Base-by-base conservation (phyloP, 495 filamentous ascomycete species). In the Mycothermus thermophilus region DNA sequence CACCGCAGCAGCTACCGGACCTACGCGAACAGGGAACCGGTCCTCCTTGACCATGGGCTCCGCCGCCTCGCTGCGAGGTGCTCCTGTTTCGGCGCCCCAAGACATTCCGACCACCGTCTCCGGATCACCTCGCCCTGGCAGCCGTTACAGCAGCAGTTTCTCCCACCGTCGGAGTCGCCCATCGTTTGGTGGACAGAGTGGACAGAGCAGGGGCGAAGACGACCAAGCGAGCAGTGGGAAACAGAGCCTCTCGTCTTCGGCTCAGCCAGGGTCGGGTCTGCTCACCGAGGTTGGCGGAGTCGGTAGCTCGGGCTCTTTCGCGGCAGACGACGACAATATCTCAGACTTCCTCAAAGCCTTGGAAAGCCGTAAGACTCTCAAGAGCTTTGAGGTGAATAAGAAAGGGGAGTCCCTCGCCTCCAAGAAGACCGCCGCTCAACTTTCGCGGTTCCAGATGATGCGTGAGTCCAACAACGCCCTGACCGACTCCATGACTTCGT, bases 281-380 rank as follows among this genome's bases (percentile, higher is more conserved):
- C 69, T 92, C 23, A 68, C 80, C 8, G 85, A 93, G 48, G 58
- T 59, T 7, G 73, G 77, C 11, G 77, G 67, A 8, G 77, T 69
- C 6, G 76, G 67, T 7, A 88, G 81, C 54, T 83, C 79, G 0
- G 79, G 81, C 13, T 88, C 82, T 0, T 70, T 86, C 18, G 79
- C 80, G 37, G 80, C 77, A 2, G 86, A 93, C 46, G 84, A 93
- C 50, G 85, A 92, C 41, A 81, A 87, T 31, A 90, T 94, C 20
- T 83, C 83, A 0, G 86, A 93, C 22, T 97, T 95, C 48, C 54
- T 96, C 34, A 90, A 87, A 42, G 65, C 81, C 50, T 68, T 95
- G 2, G 85, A 95, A 44, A 69, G 71, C 38, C 75, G 77, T 46
- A 90, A 83, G 50, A 82, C 83, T 35, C 55, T 92, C 10, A 68